Percentiles rank a stretch among this genome's conserved stretches.
Evolutionary conservation across 2,329 filamentous ascomycete genomes (phyloP).

Genomic region (Monosporascus ibericus): DNA sequence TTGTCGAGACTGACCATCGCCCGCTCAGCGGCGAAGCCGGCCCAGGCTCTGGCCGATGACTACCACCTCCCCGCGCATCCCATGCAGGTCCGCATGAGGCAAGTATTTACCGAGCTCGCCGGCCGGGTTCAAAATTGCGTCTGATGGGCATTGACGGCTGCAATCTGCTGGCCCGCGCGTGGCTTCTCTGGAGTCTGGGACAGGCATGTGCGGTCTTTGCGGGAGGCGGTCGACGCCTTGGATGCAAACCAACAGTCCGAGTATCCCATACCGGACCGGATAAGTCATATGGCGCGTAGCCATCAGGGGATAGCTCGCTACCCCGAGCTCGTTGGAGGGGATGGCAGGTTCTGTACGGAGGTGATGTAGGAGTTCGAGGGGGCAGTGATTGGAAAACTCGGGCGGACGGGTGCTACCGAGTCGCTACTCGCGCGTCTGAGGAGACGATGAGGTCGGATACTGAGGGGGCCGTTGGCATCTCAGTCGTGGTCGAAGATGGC

Average conservation of each 20-base stretch:
- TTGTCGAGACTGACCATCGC: constrained; percentile 34
- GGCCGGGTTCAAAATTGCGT: constrained; percentile 21
- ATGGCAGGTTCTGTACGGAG: constrained; percentile 39
- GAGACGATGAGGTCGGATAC: constrained; percentile 30
- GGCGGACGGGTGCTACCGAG: constrained; percentile 43
- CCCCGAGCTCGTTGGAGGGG: constrained; percentile 38
- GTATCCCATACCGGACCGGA: constrained; percentile 6
- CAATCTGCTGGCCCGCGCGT: constrained; percentile 39
- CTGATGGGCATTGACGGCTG: constrained; percentile 39
- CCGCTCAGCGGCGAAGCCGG: constrained; percentile 40
- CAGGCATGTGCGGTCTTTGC: constrained; percentile 32
- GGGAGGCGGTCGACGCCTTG: constrained; percentile 18
- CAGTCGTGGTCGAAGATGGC: constrained; percentile 44
- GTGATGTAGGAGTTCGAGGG: constrained; percentile 35
- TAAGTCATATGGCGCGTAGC: constrained; percentile 24
- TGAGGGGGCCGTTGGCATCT: constrained; percentile 33
- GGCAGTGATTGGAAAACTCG: constrained; percentile 38
- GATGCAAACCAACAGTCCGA: not conserved
- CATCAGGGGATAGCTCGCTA: constrained; percentile 36
- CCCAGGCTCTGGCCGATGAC: constrained; percentile 10
- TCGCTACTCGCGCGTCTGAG: constrained; percentile 34
- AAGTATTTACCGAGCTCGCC: constrained; percentile 29
- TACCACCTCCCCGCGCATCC: constrained; percentile 33
- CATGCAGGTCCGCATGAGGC: constrained; percentile 33
- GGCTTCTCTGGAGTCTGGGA: constrained; percentile 30